Conservation (phyloP, 768 basidiomycete genomes). For the Mycena filopes region DNA sequence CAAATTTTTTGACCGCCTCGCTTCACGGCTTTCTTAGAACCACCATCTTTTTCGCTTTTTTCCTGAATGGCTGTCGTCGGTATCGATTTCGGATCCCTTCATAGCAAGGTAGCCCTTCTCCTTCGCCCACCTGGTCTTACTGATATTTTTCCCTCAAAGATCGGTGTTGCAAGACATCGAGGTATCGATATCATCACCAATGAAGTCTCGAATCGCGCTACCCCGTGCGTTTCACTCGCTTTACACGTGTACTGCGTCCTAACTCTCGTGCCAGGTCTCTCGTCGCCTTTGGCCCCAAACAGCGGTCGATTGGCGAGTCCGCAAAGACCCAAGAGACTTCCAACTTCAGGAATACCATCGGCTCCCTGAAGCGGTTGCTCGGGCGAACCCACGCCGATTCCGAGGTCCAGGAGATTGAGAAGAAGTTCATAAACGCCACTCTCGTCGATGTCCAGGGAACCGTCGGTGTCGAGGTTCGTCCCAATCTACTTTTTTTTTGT, state of each 20-base stretch:
- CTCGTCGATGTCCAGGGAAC: constrained; percentile 87
- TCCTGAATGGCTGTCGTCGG: constrained; percentile 89
- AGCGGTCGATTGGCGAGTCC: constrained; percentile 91
- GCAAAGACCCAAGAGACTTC: constrained; percentile 98
- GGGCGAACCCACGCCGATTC: constrained; percentile 84
- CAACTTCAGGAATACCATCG: constrained; percentile 98
- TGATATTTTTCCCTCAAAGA: constrained; percentile 55
- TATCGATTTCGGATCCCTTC: constrained; percentile 91
- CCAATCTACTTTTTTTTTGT: neutral
- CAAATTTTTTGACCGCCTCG: constrained; percentile 5
- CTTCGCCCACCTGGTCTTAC: constrained; percentile 11
- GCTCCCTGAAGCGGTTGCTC: constrained; percentile 89
- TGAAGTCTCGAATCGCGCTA: constrained; percentile 96
- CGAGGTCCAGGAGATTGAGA: constrained; percentile 86
- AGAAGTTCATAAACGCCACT: constrained; percentile 89
- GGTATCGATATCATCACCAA: constrained; percentile 99
- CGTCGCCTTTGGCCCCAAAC: constrained; percentile 92
- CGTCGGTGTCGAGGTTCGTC: constrained; percentile 85
- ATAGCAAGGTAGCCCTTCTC: constrained; percentile 75
- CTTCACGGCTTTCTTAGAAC: neutral
- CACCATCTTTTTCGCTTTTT: neutral
- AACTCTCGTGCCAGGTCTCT: constrained; percentile 71
- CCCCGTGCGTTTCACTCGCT: constrained; percentile 73
- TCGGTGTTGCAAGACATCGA: constrained; percentile 94
- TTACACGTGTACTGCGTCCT: constrained; percentile 1